phyloP scores from a whole-genome alignment of 2,329 filamentous ascomycete genomes.

The Cadophora luteo-olivacea region DNA sequence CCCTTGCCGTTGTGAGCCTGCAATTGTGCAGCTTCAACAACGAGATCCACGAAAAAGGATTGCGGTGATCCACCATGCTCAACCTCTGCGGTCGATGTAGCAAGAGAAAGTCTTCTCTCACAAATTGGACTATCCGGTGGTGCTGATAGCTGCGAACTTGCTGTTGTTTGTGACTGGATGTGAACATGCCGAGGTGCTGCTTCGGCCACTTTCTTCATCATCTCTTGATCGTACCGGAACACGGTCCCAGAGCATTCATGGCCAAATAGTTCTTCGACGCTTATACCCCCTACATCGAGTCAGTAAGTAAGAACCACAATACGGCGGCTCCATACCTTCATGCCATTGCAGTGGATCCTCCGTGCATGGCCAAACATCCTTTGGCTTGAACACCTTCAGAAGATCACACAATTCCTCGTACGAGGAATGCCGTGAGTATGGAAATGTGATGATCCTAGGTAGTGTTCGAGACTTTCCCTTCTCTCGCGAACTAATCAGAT shows the following conservation, averaged over 20 bases:
- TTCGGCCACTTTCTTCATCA: constrained; percentile 50
- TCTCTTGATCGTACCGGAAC: constrained; percentile 71
- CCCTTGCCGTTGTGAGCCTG: neutral
- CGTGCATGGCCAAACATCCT: constrained; percentile 84
- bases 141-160: constrained; percentile 15
- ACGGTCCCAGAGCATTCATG: constrained; percentile 63
- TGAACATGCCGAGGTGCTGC: constrained; percentile 1
- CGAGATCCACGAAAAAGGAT: neutral
- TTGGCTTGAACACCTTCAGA: constrained; percentile 70
- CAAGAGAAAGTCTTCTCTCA: neutral
- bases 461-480: constrained; percentile 21
- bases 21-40: neutral
- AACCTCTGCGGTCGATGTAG: neutral
- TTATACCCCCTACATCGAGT: constrained; percentile 50
- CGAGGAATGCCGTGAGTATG: constrained; percentile 89
- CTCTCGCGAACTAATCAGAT: neutral
- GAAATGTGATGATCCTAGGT: constrained; percentile 62
- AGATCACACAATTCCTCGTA: constrained; percentile 79
- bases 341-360: constrained; percentile 69
- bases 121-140: neutral
- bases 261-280: constrained; percentile 75
- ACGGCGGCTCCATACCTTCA: constrained; percentile 45
- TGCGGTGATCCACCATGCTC: neutral
- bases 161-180: constrained; percentile 26
- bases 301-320: neutral